Evolutionary conservation across 306 rosid species (phyloP).

Genomic region (Rubus idaeus): DNA sequence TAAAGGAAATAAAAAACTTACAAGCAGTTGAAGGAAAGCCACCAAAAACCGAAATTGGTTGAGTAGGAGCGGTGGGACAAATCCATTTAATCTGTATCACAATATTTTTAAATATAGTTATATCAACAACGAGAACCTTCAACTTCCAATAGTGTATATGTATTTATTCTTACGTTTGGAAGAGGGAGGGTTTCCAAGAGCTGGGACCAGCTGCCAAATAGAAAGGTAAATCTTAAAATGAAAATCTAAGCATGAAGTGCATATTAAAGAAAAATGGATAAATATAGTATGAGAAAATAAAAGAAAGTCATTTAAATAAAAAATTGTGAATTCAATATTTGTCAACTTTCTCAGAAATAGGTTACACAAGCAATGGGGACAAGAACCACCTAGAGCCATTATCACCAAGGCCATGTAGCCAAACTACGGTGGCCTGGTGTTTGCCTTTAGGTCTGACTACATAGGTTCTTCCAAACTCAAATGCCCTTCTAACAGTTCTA

Average conservation of each 20-base stretch:
- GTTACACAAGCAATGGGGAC: constrained; percentile 20
- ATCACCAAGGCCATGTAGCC: constrained; percentile 99
- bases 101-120: constrained; percentile 12
- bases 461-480: constrained; percentile 92
- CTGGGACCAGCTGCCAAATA: constrained; percentile 91
- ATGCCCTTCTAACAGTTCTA: constrained; percentile 53
- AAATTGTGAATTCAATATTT: background rate
- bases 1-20: constrained; percentile 40
- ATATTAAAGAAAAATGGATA: background rate
- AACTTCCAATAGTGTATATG: constrained; percentile 16
- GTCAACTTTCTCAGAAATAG: background rate
- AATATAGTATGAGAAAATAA: background rate
- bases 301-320: background rate
- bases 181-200: constrained; percentile 88
- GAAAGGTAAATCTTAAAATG: constrained; percentile 22
- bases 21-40: constrained; percentile 99
- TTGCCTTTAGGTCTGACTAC: constrained; percentile 95
- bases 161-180: constrained; percentile 73
- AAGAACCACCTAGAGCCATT: constrained; percentile 87
- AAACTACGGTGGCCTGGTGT: constrained; percentile 97
- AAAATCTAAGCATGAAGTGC: background rate
- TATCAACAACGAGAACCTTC: constrained; percentile 13
- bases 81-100: constrained; percentile 92
- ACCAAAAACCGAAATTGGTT: constrained; percentile 71
- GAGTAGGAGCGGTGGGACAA: constrained; percentile 99